phyloP scores from a whole-genome alignment of 148 eudicot genomes.

The Rhododendron kiyosumense region DNA sequence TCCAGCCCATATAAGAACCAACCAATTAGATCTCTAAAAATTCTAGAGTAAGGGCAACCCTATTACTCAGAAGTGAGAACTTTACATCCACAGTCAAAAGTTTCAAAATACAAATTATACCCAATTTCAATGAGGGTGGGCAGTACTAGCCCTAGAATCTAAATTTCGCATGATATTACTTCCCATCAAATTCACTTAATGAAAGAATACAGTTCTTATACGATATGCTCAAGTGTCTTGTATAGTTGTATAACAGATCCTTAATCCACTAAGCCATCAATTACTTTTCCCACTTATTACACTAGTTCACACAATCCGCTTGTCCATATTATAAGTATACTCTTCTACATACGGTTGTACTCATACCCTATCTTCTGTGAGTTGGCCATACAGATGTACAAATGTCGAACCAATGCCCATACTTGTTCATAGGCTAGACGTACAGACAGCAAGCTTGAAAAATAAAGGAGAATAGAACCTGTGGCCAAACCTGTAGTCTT shows the following conservation, averaged over 20 bases:
- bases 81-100: neutral
- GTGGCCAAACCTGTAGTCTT: neutral
- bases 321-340: neutral
- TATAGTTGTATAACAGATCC: neutral
- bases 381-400: neutral
- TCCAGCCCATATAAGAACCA: neutral
- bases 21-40: neutral
- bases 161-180: neutral
- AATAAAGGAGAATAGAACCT: neutral
- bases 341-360: neutral
- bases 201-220: neutral
- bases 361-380: neutral
- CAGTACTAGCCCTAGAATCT: neutral
- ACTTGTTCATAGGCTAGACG: neutral
- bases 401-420: neutral
- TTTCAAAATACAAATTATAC: neutral
- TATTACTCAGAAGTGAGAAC: neutral
- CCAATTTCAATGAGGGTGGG: neutral
- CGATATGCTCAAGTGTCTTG: neutral
- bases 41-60: neutral
- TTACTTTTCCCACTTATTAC: neutral
- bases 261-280: neutral
- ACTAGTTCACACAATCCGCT: neutral
- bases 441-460: neutral
- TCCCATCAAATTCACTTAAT: neutral